Evolutionary conservation across 2,329 filamentous ascomycete genomes (phyloP), one percentile per base, ranked within the genome.

Genomic region (Allantophomopsis cytisporea): DNA sequence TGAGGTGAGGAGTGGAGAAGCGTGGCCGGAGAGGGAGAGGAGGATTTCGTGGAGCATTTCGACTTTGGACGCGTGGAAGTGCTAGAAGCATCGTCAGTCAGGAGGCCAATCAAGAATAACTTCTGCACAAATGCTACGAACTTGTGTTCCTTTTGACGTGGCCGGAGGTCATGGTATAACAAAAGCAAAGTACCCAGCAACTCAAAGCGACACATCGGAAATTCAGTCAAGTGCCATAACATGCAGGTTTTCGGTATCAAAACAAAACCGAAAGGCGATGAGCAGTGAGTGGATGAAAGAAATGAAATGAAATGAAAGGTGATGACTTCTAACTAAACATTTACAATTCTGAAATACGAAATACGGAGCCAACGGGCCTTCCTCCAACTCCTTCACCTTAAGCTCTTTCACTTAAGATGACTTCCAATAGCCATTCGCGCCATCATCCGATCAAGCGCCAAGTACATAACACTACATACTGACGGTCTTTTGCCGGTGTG

Each of bases 31-130:
- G 61, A 96, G 79, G 60, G 88, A 89, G 61, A 98, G 80, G 61
- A 96, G 78, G 65, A 98, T 86, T 70, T 98, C 91, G 74, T 96
- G 91, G 60, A 98, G 83, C 91, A 98, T 98, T 43, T 31, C 17
- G 37, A 42, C 31, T 49, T 28, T 18, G 15, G 37, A 15, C 30
- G 13, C 20, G 18, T 40, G 14, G 14, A 34, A 30, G 14, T 20
- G 39, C 37, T n/a, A 10, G 12, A 14, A 13, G 30, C 20, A 17
- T 14, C 12, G 16, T 39, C 37, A 31, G 36, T 38, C n/a, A 16
- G 13, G 13, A 13, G n/a, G 23, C 32, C 16, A 17, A 12, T 38
- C 12, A 21, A 18, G 17, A 7, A 17, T 11, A 20, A 30, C n/a
- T 11, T 28, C 14, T 38, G 18, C 11, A 28, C 23, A 23, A 17